Evolutionary conservation across 2,329 filamentous ascomycete genomes (phyloP).

Genomic region (Cercospora zeina): DNA sequence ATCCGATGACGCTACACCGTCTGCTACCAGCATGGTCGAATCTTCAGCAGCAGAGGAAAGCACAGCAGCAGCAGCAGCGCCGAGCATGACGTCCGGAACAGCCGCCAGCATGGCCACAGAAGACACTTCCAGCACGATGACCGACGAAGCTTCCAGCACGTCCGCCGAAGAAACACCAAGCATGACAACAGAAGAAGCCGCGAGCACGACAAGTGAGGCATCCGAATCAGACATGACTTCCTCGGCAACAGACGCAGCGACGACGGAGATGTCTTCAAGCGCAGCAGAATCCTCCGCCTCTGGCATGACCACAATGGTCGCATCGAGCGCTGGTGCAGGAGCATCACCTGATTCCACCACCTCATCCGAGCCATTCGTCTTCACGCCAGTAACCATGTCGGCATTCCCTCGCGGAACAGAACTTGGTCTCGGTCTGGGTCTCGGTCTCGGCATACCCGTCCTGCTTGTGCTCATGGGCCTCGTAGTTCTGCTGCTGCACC

Average conservation of each 20-base stretch:
- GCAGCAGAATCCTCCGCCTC: constrained; percentile 6
- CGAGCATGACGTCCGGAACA: not conserved
- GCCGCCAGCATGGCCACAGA: not conserved
- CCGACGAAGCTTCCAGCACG: not conserved
- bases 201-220: constrained; percentile 1
- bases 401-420: constrained; percentile 12
- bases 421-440: constrained; percentile 17
- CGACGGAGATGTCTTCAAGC: constrained; percentile 2
- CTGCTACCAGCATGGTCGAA: constrained; percentile 1
- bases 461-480: constrained; percentile 9
- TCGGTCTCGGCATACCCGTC: constrained; percentile 16
- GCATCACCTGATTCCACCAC: constrained; percentile 6
- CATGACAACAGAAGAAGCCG: not conserved
- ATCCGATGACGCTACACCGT: constrained; percentile 6
- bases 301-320: constrained; percentile 5
- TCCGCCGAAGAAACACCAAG: not conserved
- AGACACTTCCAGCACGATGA: not conserved
- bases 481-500: constrained; percentile 2
- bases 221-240: constrained; percentile 1
- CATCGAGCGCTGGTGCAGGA: not conserved
- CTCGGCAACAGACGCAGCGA: not conserved
- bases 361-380: constrained; percentile 10
- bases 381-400: not conserved
- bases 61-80: not conserved
- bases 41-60: constrained; percentile 10